Evolutionary conservation across 2,329 filamentous ascomycete genomes (phyloP).

Genomic region (Aquanectria penicillioides): DNA sequence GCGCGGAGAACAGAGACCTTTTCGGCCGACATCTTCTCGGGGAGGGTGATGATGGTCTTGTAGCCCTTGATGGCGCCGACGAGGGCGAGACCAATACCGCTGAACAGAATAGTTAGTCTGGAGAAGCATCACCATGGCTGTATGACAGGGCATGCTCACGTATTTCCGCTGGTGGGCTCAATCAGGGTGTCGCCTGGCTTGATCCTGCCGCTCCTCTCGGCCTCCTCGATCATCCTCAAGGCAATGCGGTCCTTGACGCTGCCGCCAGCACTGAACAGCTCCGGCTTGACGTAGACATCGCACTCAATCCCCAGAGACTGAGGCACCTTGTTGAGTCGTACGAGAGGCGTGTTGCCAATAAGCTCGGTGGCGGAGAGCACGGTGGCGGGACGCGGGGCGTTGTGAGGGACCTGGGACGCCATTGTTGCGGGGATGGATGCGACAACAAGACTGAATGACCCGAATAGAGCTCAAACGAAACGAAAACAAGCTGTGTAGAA

Average conservation of each 20-base stretch:
- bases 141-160: slow-evolving; percentile 54
- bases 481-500: background rate
- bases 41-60: slow-evolving; percentile 97
- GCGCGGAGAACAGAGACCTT: slow-evolving; percentile 96
- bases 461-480: background rate
- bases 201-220: slow-evolving; percentile 89
- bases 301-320: slow-evolving; percentile 90
- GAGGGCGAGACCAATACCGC: slow-evolving; percentile 91
- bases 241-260: slow-evolving; percentile 97
- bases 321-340: slow-evolving; percentile 91
- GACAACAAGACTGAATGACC: too few relatives aligned
- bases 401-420: slow-evolving; percentile 44
- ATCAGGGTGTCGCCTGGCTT: slow-evolving; percentile 98
- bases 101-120: slow-evolving; percentile 46
- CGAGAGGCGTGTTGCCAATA: slow-evolving; percentile 96
- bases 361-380: slow-evolving; percentile 79
- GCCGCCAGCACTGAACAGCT: slow-evolving; percentile 93
- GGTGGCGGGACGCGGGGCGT: slow-evolving; percentile 47
- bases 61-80: slow-evolving; percentile 97
- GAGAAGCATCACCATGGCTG: slow-evolving; percentile 22
- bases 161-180: slow-evolving; percentile 97
- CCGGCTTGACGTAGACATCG: slow-evolving; percentile 89
- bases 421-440: slow-evolving; percentile 26
- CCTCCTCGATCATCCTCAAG: slow-evolving; percentile 95
- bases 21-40: slow-evolving; percentile 99